Percentiles rank a stretch among this genome's conserved stretches.
Evolutionary conservation across 1,284 basidiomycete species (phyloP).

Genomic region (Phellopilus nigrolimitatus): DNA sequence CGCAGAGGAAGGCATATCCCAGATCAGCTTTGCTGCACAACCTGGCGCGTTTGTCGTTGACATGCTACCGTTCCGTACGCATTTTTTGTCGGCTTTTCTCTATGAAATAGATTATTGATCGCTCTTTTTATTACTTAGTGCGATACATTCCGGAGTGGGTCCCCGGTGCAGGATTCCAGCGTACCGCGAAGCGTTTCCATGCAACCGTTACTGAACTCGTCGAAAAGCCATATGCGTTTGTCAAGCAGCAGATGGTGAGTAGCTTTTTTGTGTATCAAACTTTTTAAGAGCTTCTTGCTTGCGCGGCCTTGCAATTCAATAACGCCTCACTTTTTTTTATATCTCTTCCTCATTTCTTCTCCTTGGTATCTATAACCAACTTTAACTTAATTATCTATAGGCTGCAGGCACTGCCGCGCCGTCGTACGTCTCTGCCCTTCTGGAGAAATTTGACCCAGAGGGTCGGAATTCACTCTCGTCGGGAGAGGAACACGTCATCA

Average conservation of each 20-base stretch:
- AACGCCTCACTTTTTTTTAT: too few species aligned
- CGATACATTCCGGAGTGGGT: conserved; percentile 18
- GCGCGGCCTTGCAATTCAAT: too few species aligned
- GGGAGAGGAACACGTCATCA: conserved; percentile 12
- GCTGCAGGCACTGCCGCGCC: conserved; percentile 12
- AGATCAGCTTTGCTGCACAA: conserved; percentile 17
- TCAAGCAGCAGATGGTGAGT: conserved; percentile 15
- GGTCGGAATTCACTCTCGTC: conserved; percentile 1
- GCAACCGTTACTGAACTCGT: conserved; percentile 16
- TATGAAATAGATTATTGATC: background rate
- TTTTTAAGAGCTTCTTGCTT: too few species aligned
- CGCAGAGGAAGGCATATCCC: conserved; percentile 14
- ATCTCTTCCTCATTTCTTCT: too few species aligned
- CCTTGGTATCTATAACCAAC: too few species aligned
- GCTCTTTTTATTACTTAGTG: conserved; percentile 1
- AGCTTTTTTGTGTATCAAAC: background rate
- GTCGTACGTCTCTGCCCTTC: conserved; percentile 12
- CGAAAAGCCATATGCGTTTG: conserved; percentile 16
- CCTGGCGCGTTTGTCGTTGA: conserved; percentile 21
- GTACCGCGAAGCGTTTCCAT: conserved; percentile 5
- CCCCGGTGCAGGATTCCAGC: conserved; percentile 13
- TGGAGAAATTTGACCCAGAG: conserved; percentile 13
- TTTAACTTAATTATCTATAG: conserved; percentile 1
- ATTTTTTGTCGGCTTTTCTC: background rate
- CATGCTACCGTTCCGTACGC: conserved; percentile 14